phyloP scores from a whole-genome alignment of 2,329 filamentous ascomycete genomes.

The Gaeumannomyces sp. region DNA sequence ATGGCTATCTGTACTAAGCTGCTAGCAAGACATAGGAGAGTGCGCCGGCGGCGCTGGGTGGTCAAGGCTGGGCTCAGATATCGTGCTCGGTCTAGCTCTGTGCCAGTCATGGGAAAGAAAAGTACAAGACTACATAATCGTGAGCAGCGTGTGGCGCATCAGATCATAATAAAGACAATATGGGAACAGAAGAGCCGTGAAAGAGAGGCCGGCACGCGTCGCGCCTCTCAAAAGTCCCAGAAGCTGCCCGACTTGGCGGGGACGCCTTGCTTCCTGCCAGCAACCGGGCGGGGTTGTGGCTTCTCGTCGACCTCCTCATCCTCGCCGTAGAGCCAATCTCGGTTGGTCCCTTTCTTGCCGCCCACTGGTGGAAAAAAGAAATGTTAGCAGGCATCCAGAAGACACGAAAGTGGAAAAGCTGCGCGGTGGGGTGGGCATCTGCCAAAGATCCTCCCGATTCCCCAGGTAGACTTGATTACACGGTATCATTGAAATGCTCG shows the following conservation, averaged over 20 bases:
- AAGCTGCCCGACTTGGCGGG: conserved; percentile 32
- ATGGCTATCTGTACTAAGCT: not conserved
- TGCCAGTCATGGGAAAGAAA: not conserved
- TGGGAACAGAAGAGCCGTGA: conserved; percentile 1
- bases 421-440: no score
- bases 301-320: conserved; percentile 37
- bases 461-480: not conserved
- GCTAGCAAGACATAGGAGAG: no score
- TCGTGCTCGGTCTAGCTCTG: not conserved
- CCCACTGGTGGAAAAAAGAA: conserved; percentile 48
- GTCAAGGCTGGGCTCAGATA: not conserved
- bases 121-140: not conserved
- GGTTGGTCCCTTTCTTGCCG: conserved; percentile 43
- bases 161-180: not conserved
- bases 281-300: conserved; percentile 25
- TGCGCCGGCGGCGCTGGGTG: no score
- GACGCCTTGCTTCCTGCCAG: conserved; percentile 32
- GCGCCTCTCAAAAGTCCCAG: conserved; percentile 36
- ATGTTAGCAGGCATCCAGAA: not conserved
- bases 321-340: conserved; percentile 54
- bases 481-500: not conserved
- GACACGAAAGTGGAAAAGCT: no score
- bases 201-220: not conserved
- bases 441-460: no score
- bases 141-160: not conserved